Base-by-base conservation (phyloP, 306 rosid genomes). In the Rosa rugosa region DNA sequence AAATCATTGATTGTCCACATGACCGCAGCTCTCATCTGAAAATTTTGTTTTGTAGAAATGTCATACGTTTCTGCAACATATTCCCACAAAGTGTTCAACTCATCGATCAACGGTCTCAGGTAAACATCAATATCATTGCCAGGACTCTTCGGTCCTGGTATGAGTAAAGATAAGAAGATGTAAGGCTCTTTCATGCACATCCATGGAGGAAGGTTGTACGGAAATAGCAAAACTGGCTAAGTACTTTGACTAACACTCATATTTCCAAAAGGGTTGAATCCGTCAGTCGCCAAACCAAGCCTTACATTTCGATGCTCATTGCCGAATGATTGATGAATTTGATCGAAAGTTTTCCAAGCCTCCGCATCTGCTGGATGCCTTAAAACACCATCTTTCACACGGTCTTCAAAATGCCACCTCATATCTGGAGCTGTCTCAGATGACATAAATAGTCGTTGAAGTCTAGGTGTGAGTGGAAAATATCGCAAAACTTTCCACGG, bases 301-400 rank as follows among this genome's bases (percentile, higher is more conserved):
- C 44, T 20, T 22, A 75, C 57, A 23, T 75, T 75, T 44, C 36
- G 51, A 23, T 20, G 36, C 4, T 75, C 63, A 3, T 7, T 6
- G 6, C 46, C 34, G 64, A 76, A 63, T 11, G 31, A 3, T 3
- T 22, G 10, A 46, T 42, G 68, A 1, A 41, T 18, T 76, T 34
- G 36, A 20, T 76, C 47, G 5, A 63, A 63, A 0, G 3, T 27
- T 27, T 65, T 64, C 64, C 72, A 76, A 2, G 64, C 64, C 49
- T 64, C 41, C 0, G 40, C 20, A 34, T 76, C 17, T 25, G 65
- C 16, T 4, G 73, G 65, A 49, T 65, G 72, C 51, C 53, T 69
- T 34, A 69, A 69, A 11, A 41, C 72, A 7, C 36, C 72, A 69
- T 69, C 72, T 68, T 69, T 69, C 31, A 42, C 53, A 69, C 18